Evolutionary conservation across 2,329 filamentous ascomycete genomes (phyloP).

Genomic region (Fusarium heterosporum): DNA sequence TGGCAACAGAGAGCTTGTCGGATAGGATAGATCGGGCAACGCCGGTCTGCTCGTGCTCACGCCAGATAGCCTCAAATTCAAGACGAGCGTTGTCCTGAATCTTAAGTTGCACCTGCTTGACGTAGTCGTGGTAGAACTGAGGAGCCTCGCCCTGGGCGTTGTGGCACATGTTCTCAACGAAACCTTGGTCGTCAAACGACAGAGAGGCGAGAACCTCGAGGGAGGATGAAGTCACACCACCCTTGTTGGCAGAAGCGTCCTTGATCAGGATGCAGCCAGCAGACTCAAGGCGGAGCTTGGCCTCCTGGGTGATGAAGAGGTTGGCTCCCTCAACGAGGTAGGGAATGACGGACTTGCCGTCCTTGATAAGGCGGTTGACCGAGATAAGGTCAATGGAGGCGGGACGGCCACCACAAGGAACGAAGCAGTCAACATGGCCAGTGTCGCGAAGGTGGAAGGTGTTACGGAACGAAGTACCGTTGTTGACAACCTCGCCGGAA

Average conservation of each 20-base stretch:
- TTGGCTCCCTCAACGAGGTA: conserved; percentile 99
- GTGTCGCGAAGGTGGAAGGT: conserved; percentile 90
- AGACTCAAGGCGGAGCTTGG: conserved; percentile 92
- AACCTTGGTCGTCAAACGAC: conserved; percentile 90
- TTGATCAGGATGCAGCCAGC: conserved; percentile 98
- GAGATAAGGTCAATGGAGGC: conserved; percentile 95
- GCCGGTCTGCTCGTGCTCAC: conserved; percentile 87
- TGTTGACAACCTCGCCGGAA: conserved; percentile 85
- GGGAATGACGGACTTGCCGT: conserved; percentile 87
- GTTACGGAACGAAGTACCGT: conserved; percentile 96
- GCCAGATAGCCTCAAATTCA: conserved; percentile 99
- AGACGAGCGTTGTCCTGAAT: conserved; percentile 92
- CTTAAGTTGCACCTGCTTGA: conserved; percentile 88
- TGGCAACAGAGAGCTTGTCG: conserved; percentile 89
- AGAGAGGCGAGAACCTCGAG: conserved; percentile 95
- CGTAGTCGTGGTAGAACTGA: conserved; percentile 92
- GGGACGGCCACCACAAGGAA: conserved; percentile 94
- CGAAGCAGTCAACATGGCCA: conserved; percentile 85
- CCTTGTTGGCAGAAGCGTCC: conserved; percentile 98
- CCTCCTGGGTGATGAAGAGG: conserved; percentile 98
- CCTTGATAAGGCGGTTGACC: conserved; percentile 86
- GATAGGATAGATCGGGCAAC: conserved; percentile 86
- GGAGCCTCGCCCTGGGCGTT: conserved; percentile 78
- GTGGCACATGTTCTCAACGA: conserved; percentile 94
- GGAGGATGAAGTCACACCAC: conserved; percentile 96